Evolutionary conservation across 2,329 filamentous ascomycete species (phyloP), one percentile per base, ranked within the genome.

Genomic region (Hypoxylon sp.): DNA sequence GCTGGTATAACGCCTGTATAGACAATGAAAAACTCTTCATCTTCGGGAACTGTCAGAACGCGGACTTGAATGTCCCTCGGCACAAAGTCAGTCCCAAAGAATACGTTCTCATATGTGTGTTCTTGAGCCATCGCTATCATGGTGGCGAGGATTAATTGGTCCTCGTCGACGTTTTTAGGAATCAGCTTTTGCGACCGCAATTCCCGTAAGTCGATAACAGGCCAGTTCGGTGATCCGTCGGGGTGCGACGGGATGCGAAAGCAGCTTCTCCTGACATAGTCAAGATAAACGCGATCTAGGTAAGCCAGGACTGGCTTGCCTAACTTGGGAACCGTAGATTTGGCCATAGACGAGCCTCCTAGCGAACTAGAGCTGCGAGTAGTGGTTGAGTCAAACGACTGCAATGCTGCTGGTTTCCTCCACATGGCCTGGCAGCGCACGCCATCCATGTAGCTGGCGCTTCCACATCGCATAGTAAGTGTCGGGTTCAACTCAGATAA

Each of bases 71-170:
- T 73, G 60, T 88, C 83, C 53, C 10, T 79, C 69, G 6, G 81
- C 75, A 48, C 50, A 57, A 69, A 74, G 5, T 29, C 73, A 5
- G 70, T 48, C 4, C 61, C 68, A 15, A 35, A 67, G 59, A 8
- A 54, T 24, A 65, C 55, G 17, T 77, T 73, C 21, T 54, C 68
- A 72, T 89, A 88, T 62, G 86, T 86, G 51, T 85, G 81, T 7
- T 82, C 80, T 71, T 89, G 87, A 6, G 87, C 87, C 84, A 89
- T 86, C 51, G 85, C 84, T 11, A 89, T 71, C 62, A 89, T 84
- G 47, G 84, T 80, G 19, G 82, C 86, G 4, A 86, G 79, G 37
- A 88, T 79, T 62, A 86, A 84, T 0, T 84, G 79, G 71, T 89
- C 87, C 52, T 86, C 83, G 53, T 88, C 82, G 1, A 75, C 67